Evolutionary conservation across 768 basidiomycete species (phyloP), one percentile per base, ranked within the genome.

Genomic region (Rubroboletus pulcherrimus): DNA sequence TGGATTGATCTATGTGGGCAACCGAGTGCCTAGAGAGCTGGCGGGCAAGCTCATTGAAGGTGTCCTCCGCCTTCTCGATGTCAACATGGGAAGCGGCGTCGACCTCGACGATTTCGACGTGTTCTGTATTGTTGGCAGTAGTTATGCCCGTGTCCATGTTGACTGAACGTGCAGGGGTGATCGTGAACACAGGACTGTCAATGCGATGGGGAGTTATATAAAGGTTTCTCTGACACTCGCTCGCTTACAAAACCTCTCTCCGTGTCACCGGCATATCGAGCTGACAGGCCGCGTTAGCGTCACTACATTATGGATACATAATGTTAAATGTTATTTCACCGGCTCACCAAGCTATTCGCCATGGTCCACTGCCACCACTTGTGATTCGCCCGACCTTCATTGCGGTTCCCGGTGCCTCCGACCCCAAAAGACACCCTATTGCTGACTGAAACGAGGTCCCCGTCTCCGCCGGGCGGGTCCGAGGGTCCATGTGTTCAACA

Each of bases 21-120:
- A 15, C 5, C 0, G 67, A 63, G 6, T 57, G 54, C 24, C 51
- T 56, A 4, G 68, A 66, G n/a, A 70, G 65, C 35, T 61, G 63
- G 11, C 82, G 77, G 0, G 78, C 75, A 38, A 86, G 79, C n/a
- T 77, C 75, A 59, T 82, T 75, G 67, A 84, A 86, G 42, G 79
- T 76, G 26, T 73, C 66, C 66, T 82, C 79, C 8, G 84, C 84
- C 39, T 71, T 60, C 5, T 66, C 60, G n/a, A 86, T 64, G 66
- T 86, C 75, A 41, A 85, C 75, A 52, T 79, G 77, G 12, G 66
- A 53, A 59, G 58, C 34, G 6, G 62, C 54, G 17, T 64, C 64
- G 38, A 64, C 60, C 48, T 69, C 55, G 46, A 58, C 48, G 42
- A 62, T 55, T 38, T 67, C 62, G 17, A 54, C 19, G 50, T 66